These are phyloP conservation scores for Backusella circina DNA, from an alignment of 192 early-diverging fungal species.

Conservation along the genomic window DNA sequence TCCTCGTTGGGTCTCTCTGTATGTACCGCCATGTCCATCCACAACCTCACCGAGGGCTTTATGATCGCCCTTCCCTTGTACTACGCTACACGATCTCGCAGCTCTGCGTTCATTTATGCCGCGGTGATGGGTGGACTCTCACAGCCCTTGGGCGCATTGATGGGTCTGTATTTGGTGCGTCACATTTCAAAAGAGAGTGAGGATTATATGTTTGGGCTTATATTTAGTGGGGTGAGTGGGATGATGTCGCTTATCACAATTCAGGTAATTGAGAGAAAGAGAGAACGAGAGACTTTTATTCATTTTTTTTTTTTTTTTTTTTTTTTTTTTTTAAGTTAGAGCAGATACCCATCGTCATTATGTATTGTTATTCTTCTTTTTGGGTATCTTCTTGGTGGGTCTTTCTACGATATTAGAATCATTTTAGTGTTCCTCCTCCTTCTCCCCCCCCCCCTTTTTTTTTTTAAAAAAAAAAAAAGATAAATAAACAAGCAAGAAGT, in stretches of 20 bases:
- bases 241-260: conserved; percentile 55
- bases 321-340: conserved; percentile 22
- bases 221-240: conserved; percentile 45
- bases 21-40: conserved; percentile 51
- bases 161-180: conserved; percentile 41
- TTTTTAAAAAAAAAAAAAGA: background rate
- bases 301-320: background rate
- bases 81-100: conserved; percentile 43
- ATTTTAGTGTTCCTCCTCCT: background rate
- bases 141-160: conserved; percentile 49
- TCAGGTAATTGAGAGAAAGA: conserved; percentile 25
- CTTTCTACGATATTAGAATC: conserved; percentile 19
- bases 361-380: conserved; percentile 26
- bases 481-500: background rate
- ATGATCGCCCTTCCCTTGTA: conserved; percentile 55
- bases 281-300: background rate
- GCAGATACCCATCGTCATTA: conserved; percentile 5
- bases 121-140: conserved; percentile 49
- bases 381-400: conserved; percentile 25
- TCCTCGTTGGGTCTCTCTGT: conserved; percentile 45
- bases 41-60: conserved; percentile 54
- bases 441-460: background rate
- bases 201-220: conserved; percentile 40
- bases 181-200: conserved; percentile 37
- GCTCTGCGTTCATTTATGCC: conserved; percentile 44